Conservation (phyloP, 163 green algal species). For the Coccomyxa subellipsoidea region DNA sequence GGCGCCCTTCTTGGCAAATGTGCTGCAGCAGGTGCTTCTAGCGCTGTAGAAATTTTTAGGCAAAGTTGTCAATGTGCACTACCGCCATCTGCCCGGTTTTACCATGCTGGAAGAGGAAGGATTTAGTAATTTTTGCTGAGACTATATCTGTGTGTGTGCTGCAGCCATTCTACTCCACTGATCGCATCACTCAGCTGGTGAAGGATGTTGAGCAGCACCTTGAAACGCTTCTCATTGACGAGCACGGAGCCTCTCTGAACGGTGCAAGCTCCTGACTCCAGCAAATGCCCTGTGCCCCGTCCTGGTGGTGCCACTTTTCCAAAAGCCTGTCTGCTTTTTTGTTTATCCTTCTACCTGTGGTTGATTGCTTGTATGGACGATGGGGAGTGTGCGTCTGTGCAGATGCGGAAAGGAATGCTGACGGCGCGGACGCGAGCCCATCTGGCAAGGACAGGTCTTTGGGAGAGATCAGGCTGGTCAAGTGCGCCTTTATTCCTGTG, state of each 20-base stretch:
- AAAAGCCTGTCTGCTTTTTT: too few species aligned
- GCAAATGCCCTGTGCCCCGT: too few species aligned
- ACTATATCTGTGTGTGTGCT: neutral
- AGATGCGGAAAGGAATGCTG: neutral
- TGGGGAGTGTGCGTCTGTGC: too few species aligned
- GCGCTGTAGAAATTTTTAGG: too few species aligned
- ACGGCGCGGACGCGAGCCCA: neutral
- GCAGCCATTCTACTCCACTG: slow-evolving; percentile 75
- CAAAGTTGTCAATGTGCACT: too few species aligned
- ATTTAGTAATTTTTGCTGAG: neutral
- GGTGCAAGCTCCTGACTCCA: too few species aligned
- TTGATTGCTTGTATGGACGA: too few species aligned
- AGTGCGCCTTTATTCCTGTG: neutral
- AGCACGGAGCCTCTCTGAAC: neutral
- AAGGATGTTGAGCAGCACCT: slow-evolving; percentile 59
- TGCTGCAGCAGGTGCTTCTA: slow-evolving; percentile 58
- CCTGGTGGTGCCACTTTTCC: too few species aligned
- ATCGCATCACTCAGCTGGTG: slow-evolving; percentile 68
- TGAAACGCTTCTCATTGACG: slow-evolving; percentile 20
- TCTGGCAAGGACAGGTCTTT: neutral
- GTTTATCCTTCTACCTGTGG: too few species aligned
- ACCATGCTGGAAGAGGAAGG: too few species aligned
- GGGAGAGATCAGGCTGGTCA: neutral
- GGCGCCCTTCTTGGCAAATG: slow-evolving; percentile 65
- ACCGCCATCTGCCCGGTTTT: too few species aligned